Conservation (phyloP, 352 stramenopile species). For the Phytophthora agathidicida region DNA sequence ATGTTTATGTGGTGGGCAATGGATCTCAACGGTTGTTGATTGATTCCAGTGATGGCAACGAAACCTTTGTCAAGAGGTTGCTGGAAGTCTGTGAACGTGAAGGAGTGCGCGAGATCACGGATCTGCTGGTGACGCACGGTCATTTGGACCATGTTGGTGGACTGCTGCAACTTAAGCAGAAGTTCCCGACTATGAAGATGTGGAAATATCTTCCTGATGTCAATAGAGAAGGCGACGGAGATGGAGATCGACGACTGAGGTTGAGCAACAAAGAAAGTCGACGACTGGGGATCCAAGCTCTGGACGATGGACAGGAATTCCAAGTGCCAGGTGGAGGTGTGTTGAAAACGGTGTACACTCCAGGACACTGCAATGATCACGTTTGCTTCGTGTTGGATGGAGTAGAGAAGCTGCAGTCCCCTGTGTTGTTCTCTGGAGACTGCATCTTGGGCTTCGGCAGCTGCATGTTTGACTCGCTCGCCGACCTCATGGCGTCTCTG, state of each 20-base stretch:
- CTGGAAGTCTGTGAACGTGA: conserved; percentile 43
- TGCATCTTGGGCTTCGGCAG: conserved; percentile 86
- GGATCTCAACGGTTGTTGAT: conserved; percentile 70
- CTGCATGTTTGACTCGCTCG: conserved; percentile 86
- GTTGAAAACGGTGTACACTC: conserved; percentile 73
- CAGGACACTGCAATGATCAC: conserved; percentile 88
- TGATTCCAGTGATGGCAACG: conserved; percentile 82
- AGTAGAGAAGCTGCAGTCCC: conserved; percentile 9
- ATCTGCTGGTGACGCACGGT: conserved; percentile 90
- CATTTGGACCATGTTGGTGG: conserved; percentile 92
- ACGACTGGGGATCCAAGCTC: conserved; percentile 44
- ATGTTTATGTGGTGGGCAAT: conserved; percentile 90
- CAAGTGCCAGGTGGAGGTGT: conserved; percentile 24
- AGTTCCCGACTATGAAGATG: conserved; percentile 59
- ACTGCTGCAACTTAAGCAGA: conserved; percentile 56
- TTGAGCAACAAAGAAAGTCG: conserved; percentile 58
- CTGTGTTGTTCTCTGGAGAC: conserved; percentile 81
- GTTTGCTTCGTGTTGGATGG: conserved; percentile 77
- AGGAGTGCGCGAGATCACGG: conserved; percentile 58
- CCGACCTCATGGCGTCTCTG: conserved; percentile 80
- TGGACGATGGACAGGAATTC: conserved; percentile 55
- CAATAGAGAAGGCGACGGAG: conserved; percentile 23
- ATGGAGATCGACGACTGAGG: conserved; percentile 40
- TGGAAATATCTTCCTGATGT: conserved; percentile 70
- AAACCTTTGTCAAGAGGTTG: conserved; percentile 51